phyloP scores from a whole-genome alignment of 768 basidiomycete genomes.

The Lactifluus volemus region DNA sequence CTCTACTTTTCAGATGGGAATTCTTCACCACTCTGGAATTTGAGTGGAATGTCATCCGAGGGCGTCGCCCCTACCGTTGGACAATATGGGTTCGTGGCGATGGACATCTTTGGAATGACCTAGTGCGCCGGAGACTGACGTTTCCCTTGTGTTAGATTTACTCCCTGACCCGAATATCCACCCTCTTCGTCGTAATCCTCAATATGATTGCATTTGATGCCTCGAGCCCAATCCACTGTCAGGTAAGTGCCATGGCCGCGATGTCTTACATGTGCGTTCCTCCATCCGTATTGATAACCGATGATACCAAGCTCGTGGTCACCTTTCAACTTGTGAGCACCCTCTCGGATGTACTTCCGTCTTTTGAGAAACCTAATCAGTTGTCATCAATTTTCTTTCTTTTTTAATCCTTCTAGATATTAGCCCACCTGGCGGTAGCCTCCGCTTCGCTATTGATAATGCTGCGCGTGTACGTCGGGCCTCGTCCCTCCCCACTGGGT shows the following conservation, averaged over 20 bases:
- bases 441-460: background rate
- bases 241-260: background rate
- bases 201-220: background rate
- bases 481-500: background rate
- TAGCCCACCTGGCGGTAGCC: background rate
- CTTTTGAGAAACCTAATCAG: background rate
- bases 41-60: background rate
- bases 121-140: background rate
- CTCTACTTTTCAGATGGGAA: background rate
- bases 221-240: background rate
- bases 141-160: background rate
- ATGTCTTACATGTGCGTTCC: too few species aligned
- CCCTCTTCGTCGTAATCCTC: background rate
- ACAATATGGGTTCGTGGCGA: background rate
- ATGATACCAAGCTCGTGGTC: background rate
- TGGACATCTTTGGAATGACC: too few species aligned
- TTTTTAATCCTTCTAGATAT: background rate
- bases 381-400: background rate
- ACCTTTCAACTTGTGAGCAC: background rate
- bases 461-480: conserved; percentile 4
- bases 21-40: background rate
- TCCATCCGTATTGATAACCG: background rate
- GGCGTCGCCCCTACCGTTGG: background rate
- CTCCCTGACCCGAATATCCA: background rate
- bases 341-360: background rate